phyloP scores from a whole-genome alignment of 2,329 filamentous ascomycete genomes.

The Aspergillus phoenicis region DNA sequence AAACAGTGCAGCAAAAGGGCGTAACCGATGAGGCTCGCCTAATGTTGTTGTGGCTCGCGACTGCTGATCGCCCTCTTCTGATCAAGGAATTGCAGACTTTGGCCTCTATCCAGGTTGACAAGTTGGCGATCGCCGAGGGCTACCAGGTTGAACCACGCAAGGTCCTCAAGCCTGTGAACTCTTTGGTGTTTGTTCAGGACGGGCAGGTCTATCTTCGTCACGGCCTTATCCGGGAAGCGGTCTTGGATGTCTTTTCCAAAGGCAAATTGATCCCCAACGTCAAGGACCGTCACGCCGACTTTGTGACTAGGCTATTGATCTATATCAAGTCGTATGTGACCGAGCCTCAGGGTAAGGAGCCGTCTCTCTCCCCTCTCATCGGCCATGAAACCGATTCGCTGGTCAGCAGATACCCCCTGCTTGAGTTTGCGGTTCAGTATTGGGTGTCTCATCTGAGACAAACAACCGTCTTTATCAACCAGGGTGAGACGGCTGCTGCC shows the following conservation, averaged over 20 bases:
- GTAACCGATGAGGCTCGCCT: conserved; percentile 35
- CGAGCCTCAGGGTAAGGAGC: conserved; percentile 31
- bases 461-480: conserved; percentile 31
- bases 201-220: conserved; percentile 42
- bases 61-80: conserved; percentile 39
- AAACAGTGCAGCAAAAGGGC: conserved; percentile 26
- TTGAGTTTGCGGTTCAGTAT: conserved; percentile 52
- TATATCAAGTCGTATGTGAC: conserved; percentile 37
- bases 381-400: conserved; percentile 28
- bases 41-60: conserved; percentile 43
- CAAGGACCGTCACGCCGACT: conserved; percentile 39
- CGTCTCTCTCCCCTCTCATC: conserved; percentile 33
- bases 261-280: conserved; percentile 34
- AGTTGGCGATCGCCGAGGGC: conserved; percentile 31
- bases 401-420: conserved; percentile 42
- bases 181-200: conserved; percentile 39
- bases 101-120: conserved; percentile 34
- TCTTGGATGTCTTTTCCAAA: conserved; percentile 35
- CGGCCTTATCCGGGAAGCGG: conserved; percentile 33
- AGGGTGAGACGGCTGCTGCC: conserved; percentile 41
- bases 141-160: conserved; percentile 28
- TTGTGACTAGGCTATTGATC: conserved; percentile 35
- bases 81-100: conserved; percentile 36
- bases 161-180: conserved; percentile 33
- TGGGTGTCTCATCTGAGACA: conserved; percentile 38